Evolutionary conservation across 257 asterid genomes (phyloP).

Genomic region (Jasminum sambac): DNA sequence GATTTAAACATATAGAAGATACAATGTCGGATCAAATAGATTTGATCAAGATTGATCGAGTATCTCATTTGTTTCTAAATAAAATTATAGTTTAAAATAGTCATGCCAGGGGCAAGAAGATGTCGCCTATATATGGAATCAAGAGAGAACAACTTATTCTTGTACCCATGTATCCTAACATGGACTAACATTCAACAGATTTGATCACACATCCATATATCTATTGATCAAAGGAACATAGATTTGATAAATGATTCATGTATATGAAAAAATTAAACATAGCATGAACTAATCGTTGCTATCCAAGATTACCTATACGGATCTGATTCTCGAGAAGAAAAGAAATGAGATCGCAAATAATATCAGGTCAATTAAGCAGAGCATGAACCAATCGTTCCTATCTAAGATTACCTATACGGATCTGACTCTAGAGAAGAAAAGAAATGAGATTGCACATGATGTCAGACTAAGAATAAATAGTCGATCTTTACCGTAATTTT

Average conservation of each 20-base stretch:
- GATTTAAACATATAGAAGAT: background rate
- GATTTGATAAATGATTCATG: background rate
- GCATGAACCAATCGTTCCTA: background rate
- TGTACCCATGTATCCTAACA: background rate
- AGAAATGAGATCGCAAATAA: background rate
- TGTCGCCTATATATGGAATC: background rate
- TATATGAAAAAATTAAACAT: background rate
- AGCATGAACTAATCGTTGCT: background rate
- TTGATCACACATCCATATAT: background rate
- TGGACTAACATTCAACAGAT: background rate
- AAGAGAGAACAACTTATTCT: background rate
- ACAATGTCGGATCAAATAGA: background rate
- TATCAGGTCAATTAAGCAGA: too few species aligned
- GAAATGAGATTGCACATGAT: background rate
- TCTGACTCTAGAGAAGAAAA: background rate
- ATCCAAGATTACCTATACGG: background rate
- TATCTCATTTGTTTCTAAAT: too few species aligned
- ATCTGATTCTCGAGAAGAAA: background rate
- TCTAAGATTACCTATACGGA: constrained; percentile 4
- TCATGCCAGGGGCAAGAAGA: background rate
- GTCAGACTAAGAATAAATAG: background rate
- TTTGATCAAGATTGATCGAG: background rate
- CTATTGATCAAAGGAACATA: background rate
- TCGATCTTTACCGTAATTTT: constrained; percentile 2
- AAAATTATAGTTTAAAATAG: too few species aligned